Percentiles rank a stretch among this genome's conserved stretches.
Evolutionary conservation across 2,329 filamentous ascomycete species (phyloP).

Genomic region (Dactylella cylindrospora): DNA sequence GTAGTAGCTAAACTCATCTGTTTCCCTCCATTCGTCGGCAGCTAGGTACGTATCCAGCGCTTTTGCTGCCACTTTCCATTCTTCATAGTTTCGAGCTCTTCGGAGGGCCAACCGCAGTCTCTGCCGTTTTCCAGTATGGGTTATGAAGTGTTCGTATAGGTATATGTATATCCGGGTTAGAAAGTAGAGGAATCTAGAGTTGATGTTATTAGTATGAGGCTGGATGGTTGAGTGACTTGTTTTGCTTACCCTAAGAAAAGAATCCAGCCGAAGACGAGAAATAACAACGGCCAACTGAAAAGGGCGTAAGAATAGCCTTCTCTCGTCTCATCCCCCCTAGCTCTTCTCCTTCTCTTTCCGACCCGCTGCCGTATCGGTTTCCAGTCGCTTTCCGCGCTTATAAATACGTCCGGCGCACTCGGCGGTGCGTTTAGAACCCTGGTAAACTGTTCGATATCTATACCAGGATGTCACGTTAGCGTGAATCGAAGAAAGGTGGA

Average conservation of each 20-base stretch:
- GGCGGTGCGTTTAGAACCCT: slow-evolving; percentile 47
- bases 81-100: slow-evolving; percentile 70
- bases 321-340: slow-evolving; percentile 79
- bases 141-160: slow-evolving; percentile 85
- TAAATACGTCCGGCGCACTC: slow-evolving; percentile 57
- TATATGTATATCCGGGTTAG: slow-evolving; percentile 85
- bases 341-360: slow-evolving; percentile 54
- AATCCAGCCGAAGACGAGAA: slow-evolving; percentile 80
- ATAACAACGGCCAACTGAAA: slow-evolving; percentile 86
- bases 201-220: not conserved
- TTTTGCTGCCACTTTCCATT: slow-evolving; percentile 80
- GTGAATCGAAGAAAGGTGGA: not conserved
- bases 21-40: slow-evolving; percentile 76
- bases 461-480: not conserved
- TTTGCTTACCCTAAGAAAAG: slow-evolving; percentile 60
- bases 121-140: slow-evolving; percentile 81
- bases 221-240: not conserved
- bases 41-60: slow-evolving; percentile 78
- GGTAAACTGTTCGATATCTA: slow-evolving; percentile 48
- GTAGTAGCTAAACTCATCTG: slow-evolving; percentile 79
- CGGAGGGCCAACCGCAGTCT: slow-evolving; percentile 70
- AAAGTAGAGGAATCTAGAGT: slow-evolving; percentile 65
- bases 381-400: slow-evolving; percentile 95
- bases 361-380: slow-evolving; percentile 78
- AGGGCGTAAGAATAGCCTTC: slow-evolving; percentile 89